Evolutionary conservation across 352 stramenopile genomes (phyloP).

Genomic region (Globisporangium iwayamae): DNA sequence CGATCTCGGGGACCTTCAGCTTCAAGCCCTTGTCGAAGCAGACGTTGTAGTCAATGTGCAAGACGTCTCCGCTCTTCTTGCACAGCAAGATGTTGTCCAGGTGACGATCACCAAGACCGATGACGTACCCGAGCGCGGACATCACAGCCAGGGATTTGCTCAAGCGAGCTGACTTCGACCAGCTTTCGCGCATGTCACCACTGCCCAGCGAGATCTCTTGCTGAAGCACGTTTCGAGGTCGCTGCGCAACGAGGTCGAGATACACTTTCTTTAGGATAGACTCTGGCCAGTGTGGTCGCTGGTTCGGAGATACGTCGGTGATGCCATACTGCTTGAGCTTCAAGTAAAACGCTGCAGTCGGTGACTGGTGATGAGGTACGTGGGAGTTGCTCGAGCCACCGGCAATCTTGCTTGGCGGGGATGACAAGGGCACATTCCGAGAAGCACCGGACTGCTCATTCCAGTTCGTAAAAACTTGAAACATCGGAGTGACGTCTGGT

Average conservation of each 20-base stretch:
- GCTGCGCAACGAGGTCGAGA: conserved; percentile 57
- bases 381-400: not conserved
- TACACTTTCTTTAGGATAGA: conserved; percentile 64
- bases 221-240: conserved; percentile 58
- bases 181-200: conserved; percentile 58
- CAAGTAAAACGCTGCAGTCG: conserved; percentile 78
- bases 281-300: conserved; percentile 59
- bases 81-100: conserved; percentile 91
- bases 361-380: conserved; percentile 30
- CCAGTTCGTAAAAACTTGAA: conserved; percentile 71
- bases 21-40: conserved; percentile 88
- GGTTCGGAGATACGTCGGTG: conserved; percentile 58
- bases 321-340: conserved; percentile 81
- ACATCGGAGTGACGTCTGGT: conserved; percentile 72
- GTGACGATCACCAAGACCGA: conserved; percentile 90
- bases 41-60: conserved; percentile 93
- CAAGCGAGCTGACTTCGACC: conserved; percentile 53
- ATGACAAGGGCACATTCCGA: conserved; percentile 21
- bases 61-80: conserved; percentile 65
- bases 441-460: conserved; percentile 24
- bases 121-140: conserved; percentile 84
- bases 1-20: conserved; percentile 87
- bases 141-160: conserved; percentile 82
- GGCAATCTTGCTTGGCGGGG: conserved; percentile 9
- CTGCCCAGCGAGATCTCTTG: conserved; percentile 58